A percentile compares a stretch with the other conserved stretches of the same genome.
Evolutionary conservation across 1,139 yeast genomes (phyloP).

Genomic region (Saccharomyces uvarum): DNA sequence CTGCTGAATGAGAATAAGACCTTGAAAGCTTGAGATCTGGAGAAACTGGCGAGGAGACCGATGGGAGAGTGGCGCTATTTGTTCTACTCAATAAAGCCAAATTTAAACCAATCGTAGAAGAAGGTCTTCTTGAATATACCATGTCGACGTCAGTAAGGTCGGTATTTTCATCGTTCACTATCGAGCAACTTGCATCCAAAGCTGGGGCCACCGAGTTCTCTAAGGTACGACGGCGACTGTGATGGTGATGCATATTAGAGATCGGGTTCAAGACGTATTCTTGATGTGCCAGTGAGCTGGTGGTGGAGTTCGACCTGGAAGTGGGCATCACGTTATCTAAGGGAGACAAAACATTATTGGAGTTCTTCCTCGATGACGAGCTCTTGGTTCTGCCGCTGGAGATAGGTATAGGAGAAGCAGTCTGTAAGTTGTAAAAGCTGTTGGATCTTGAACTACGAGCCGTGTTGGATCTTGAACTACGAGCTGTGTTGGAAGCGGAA

Average conservation of each 20-base stretch:
- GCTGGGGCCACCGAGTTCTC: constrained; percentile 80
- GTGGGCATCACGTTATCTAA: neutral
- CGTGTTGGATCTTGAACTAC: neutral
- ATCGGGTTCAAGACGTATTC: constrained; percentile 8
- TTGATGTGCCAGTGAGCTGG: constrained; percentile 7
- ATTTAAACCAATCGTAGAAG: constrained; percentile 46
- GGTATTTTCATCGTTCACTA: constrained; percentile 48
- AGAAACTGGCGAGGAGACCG: constrained; percentile 7
- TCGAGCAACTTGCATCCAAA: constrained; percentile 66
- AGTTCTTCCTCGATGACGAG: neutral
- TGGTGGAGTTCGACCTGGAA: neutral
- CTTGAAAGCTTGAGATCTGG: constrained; percentile 7
- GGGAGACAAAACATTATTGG: neutral
- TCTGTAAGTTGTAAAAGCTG: neutral
- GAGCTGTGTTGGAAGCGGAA: neutral
- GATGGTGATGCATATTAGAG: constrained; percentile 11
- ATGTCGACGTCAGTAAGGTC: constrained; percentile 64
- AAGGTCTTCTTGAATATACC: constrained; percentile 58
- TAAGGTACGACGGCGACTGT: constrained; percentile 42
- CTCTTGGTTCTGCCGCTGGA: neutral
- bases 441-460: neutral
- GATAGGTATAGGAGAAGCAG: neutral
- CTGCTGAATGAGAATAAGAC: constrained; percentile 8
- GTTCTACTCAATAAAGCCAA: constrained; percentile 47
- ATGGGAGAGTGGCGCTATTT: constrained; percentile 18